A percentile compares a stretch with the other conserved stretches of the same genome.
phyloP scores from a whole-genome alignment of 176 grass and related monocot species.

The Musa schizocarpa region DNA sequence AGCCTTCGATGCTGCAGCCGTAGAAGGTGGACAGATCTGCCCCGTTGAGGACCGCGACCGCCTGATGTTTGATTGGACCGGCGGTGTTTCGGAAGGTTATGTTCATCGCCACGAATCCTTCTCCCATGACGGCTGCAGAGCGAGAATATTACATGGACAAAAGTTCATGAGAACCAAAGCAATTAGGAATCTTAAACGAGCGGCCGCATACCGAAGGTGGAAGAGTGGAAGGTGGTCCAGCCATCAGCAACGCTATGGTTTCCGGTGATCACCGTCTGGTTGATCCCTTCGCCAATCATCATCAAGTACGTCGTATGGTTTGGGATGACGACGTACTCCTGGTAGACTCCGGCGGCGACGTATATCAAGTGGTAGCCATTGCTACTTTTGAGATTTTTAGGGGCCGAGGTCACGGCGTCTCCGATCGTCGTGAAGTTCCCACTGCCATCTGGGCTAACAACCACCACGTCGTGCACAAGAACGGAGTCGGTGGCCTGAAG shows the following conservation, averaged over 20 bases:
- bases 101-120: conserved; percentile 82
- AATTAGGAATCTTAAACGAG: background rate
- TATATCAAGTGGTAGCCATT: conserved; percentile 66
- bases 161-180: background rate
- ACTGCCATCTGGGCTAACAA: conserved; percentile 46
- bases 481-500: conserved; percentile 27
- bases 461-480: conserved; percentile 32
- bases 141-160: background rate
- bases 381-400: conserved; percentile 47
- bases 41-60: conserved; percentile 61
- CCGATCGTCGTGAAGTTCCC: conserved; percentile 53
- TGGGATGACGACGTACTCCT: conserved; percentile 70
- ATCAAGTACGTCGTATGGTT: conserved; percentile 67
- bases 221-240: conserved; percentile 83
- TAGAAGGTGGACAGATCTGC: conserved; percentile 83
- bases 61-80: conserved; percentile 60
- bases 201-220: conserved; percentile 55
- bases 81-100: conserved; percentile 92
- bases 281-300: conserved; percentile 80
- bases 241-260: conserved; percentile 50
- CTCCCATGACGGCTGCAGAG: conserved; percentile 65
- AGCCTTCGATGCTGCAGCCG: conserved; percentile 92
- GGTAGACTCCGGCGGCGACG: conserved; percentile 64
- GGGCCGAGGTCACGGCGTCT: conserved; percentile 53
- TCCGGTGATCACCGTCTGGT: conserved; percentile 66